Evolutionary conservation across 768 basidiomycete genomes (phyloP), one percentile per base, ranked within the genome.

Genomic region (Mycena amicta): DNA sequence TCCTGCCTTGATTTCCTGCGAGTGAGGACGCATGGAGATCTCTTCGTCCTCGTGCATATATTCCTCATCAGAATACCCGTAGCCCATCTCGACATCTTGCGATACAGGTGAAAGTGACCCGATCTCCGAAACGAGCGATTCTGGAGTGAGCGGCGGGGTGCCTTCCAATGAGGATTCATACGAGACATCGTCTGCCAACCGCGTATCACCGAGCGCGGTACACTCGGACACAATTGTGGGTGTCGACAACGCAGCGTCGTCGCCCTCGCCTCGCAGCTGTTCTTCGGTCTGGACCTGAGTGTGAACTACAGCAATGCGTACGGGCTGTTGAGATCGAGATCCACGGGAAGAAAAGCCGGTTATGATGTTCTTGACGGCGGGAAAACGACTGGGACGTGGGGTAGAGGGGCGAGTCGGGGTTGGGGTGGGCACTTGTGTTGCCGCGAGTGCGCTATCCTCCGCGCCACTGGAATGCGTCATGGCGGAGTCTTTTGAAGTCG

Each of bases 1-100:
- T 23, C 76, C 76, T 61, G 75, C 72, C 59, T 71, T 73, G 47
- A 77, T 71, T 65, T 74, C 75, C 37, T 60, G 63, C 22, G 70
- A 72, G 27, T 67, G 59, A 1, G 65, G 66, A 53, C 63, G 61
- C 30, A 53, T 46, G 16, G 54, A 30, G 13, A 22, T n/a, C 26
- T 56, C 45, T 53, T 61, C 58, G 20, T 55, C 52, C 28, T 53
- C 52, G 27, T 62, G 54, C 3, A 26, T 26, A 40, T 59, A 51
- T 16, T 8, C 8, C 43, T 16, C 22, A 8, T 23, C 43, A 15
- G 8, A 15, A 5, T 8, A 23, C 22, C 26, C 37, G 28, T 51
- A 60, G 2, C 39, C 55, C 20, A 58, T 50, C 29, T 58, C 54
- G 22, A 16, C 37, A 50, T 57, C 50, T 18, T 30, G 29, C 4